Conservation (phyloP, 2,329 filamentous ascomycete genomes). For the Aspergillus niger region DNA sequence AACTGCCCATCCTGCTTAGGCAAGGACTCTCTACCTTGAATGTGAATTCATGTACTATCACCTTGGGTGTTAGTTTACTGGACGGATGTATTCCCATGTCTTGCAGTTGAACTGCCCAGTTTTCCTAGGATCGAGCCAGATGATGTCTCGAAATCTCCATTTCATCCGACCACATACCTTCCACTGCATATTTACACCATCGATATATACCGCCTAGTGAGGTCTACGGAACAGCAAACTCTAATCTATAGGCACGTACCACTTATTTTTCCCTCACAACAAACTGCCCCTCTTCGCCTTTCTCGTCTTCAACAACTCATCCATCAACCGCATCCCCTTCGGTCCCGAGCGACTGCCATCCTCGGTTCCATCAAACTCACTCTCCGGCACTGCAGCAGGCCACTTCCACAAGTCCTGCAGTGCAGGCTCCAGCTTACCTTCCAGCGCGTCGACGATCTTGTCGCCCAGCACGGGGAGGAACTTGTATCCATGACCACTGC, state of each 20-base stretch:
- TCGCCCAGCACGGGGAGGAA: constrained; percentile 58
- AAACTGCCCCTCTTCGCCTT: constrained; percentile 26
- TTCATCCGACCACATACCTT: too few species aligned
- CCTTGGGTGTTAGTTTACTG: too few species aligned
- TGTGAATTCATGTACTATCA: too few species aligned
- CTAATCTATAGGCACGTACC: too few species aligned
- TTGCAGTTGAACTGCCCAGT: too few species aligned
- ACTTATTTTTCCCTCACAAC: constrained; percentile 17
- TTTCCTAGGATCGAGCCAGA: too few species aligned
- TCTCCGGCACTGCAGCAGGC: constrained; percentile 28
- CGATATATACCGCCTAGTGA: neutral
- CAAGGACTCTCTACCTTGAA: too few species aligned
- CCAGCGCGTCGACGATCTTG: constrained; percentile 51
- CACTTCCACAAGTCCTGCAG: constrained; percentile 48
- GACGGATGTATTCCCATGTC: too few species aligned
- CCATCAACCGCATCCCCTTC: constrained; percentile 38
- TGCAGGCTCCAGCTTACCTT: constrained; percentile 47
- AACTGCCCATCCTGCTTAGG: too few species aligned
- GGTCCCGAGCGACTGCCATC: constrained; percentile 43
- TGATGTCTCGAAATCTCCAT: too few species aligned
- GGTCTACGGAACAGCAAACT: neutral
- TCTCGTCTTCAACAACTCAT: constrained; percentile 40
- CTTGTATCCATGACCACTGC: constrained; percentile 57
- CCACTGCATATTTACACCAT: too few species aligned
- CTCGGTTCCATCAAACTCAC: constrained; percentile 34